Conservation (phyloP, 2,329 filamentous ascomycete species). For the Epichloe sibirici region DNA sequence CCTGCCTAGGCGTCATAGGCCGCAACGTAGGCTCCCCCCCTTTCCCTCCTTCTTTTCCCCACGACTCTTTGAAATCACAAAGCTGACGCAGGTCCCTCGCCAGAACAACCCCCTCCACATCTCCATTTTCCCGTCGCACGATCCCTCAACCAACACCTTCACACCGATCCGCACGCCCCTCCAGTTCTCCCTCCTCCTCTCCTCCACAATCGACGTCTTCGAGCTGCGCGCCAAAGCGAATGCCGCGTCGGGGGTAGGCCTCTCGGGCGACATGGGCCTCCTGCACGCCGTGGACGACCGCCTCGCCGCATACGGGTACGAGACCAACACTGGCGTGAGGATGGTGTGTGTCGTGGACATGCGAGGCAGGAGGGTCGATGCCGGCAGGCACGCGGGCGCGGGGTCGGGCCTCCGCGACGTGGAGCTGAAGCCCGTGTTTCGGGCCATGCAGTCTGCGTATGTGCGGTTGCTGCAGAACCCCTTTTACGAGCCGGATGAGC, state of each 20-base stretch:
- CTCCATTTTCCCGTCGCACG: constrained; percentile 71
- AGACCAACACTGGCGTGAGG: constrained; percentile 90
- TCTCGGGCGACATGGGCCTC: constrained; percentile 78
- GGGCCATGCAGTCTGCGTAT: constrained; percentile 86
- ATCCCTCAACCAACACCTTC: constrained; percentile 38
- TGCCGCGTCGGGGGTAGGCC: constrained; percentile 32
- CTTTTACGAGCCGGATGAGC: constrained; percentile 84
- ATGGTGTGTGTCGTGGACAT: constrained; percentile 87
- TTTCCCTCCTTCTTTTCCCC: background rate
- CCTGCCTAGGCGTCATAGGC: constrained; percentile 86
- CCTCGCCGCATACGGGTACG: constrained; percentile 85
- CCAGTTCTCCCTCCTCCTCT: constrained; percentile 84
- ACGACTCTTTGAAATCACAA: background rate
- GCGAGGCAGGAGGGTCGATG: constrained; percentile 51
- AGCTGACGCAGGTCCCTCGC: background rate
- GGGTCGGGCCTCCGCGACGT: constrained; percentile 66
- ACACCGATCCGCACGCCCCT: constrained; percentile 57
- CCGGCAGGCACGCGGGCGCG: constrained; percentile 27
- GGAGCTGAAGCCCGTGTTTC: constrained; percentile 85
- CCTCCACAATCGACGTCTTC: constrained; percentile 87
- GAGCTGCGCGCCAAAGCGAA: constrained; percentile 68
- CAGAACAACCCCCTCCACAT: constrained; percentile 96
- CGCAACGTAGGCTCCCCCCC: constrained; percentile 54
- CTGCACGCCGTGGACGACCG: constrained; percentile 90
- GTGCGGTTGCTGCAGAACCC: constrained; percentile 82